Evolutionary conservation across 305 asterid species (phyloP).

Genomic region (Solanum aculeatissimum): DNA sequence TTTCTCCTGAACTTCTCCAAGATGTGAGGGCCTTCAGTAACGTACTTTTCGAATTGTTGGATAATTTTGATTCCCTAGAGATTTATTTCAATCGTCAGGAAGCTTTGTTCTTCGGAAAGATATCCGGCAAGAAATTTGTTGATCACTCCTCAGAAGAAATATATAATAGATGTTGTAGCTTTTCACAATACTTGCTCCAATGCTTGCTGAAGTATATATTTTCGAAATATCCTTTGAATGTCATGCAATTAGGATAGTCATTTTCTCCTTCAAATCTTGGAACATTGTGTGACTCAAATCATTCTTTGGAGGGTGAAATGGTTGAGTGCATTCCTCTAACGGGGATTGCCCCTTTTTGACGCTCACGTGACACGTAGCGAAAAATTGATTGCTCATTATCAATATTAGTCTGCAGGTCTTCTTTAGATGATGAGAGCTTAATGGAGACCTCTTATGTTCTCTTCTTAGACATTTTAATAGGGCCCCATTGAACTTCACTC

Average conservation of each 20-base stretch:
- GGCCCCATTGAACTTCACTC: not conserved
- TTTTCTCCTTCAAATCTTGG: not conserved
- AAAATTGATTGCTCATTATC: not conserved
- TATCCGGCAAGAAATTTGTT: too few species aligned
- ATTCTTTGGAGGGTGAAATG: not conserved
- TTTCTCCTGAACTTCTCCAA: too few species aligned
- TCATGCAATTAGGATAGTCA: not conserved
- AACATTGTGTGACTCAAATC: not conserved
- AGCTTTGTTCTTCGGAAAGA: too few species aligned
- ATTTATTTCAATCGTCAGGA: too few species aligned
- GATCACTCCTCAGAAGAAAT: too few species aligned
- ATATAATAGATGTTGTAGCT: too few species aligned
- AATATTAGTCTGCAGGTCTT: not conserved
- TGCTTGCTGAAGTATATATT: too few species aligned
- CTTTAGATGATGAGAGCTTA: not conserved
- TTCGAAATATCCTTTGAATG: too few species aligned
- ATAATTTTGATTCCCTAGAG: too few species aligned
- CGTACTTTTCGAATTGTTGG: too few species aligned
- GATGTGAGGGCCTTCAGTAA: too few species aligned
- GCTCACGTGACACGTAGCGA: not conserved
- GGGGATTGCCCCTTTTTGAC: not conserved
- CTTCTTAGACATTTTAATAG: not conserved
- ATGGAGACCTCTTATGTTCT: rapidly evolving
- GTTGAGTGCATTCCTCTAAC: not conserved
- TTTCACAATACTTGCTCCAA: too few species aligned